Evolutionary conservation across 495 filamentous ascomycete species (phyloP), one percentile per base, ranked within the genome.

Genomic region (Bryoglossum gracile): DNA sequence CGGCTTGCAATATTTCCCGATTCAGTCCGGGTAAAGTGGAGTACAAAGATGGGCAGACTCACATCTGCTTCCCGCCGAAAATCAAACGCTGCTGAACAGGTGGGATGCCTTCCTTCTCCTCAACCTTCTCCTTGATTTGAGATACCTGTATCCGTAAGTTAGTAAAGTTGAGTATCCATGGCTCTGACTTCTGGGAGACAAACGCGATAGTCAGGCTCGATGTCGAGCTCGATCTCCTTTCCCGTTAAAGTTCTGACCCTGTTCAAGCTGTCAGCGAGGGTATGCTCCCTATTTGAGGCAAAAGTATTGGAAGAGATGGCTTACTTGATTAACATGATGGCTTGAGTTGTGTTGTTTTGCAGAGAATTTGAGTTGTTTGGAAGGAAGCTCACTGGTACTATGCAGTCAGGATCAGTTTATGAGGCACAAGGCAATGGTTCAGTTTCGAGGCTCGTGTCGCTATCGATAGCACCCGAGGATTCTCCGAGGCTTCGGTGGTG

Each of bases 21-120:
- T n/a, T n/a, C n/a, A n/a, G n/a, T n/a, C n/a, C n/a, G n/a, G n/a
- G n/a, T n/a, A n/a, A n/a, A 38, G 50, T 11, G 8, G n/a, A 30
- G 10, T 16, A 25, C 10, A 17, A 19, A 33, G 40, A 38, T 14
- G 8, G 35, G 18, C 23, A 40, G 26, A 66, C 80, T 42, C 72
- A 96, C 92, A 98, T 95, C 62, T 98, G 92, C 69, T 98, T 98
- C 53, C 92, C 92, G 36, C 89, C 89, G 60, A 80, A 96, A 62
- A 98, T 98, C 42, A 98, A 70, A 28, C 94, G 82, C 71, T 98
- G 92, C 66, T 98, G 92, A 19, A 94, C 91, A 14, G 92, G 92
- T 23, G 92, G 92, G 62, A 98, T 97, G 21, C 92, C 92, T 66
- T 97, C 94, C 64, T 95, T 95, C 70, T 97, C 92, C 65, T 98